A percentile compares a stretch with the other conserved stretches of the same genome.
phyloP scores from a whole-genome alignment of 108 stramenopile genomes.

The Conticribra weissflogii region DNA sequence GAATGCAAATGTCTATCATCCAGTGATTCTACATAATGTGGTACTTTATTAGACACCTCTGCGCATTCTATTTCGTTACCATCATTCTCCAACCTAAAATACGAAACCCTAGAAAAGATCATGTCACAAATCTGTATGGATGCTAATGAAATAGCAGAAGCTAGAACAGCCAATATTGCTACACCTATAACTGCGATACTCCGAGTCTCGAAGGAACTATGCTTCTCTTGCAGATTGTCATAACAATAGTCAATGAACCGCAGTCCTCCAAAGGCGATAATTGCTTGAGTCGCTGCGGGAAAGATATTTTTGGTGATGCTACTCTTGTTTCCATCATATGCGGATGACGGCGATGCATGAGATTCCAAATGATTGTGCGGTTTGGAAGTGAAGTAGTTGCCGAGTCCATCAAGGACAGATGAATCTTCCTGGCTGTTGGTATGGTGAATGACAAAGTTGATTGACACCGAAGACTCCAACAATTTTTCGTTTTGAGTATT shows the following conservation, averaged over 20 bases:
- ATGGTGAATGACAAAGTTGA: conserved; percentile 22
- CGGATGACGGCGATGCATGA: conserved; percentile 12
- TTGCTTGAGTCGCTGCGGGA: neutral
- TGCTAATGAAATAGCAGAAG: neutral
- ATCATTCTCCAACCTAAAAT: neutral
- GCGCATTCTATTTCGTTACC: neutral
- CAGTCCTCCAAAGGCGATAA: conserved; percentile 8
- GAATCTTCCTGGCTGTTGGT: conserved; percentile 1
- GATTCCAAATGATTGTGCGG: neutral
- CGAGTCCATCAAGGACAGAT: neutral
- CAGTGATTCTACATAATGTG: neutral
- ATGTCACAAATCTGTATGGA: neutral
- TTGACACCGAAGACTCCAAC: conserved; percentile 3
- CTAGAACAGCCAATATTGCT: neutral
- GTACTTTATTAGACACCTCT: too few species aligned
- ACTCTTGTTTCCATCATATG: conserved; percentile 9
- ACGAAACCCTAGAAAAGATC: neutral
- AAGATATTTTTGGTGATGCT: conserved; percentile 11
- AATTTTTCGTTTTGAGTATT: conserved; percentile 2
- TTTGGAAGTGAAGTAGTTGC: neutral
- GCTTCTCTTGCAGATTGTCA: conserved; percentile 26
- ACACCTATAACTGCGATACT: neutral
- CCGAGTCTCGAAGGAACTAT: conserved; percentile 5
- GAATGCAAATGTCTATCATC: neutral
- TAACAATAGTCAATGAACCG: conserved; percentile 24